These are phyloP conservation scores for Nigrograna mackinnonii DNA, from an alignment of 2,329 filamentous ascomycete genomes.

Conservation along the genomic window DNA sequence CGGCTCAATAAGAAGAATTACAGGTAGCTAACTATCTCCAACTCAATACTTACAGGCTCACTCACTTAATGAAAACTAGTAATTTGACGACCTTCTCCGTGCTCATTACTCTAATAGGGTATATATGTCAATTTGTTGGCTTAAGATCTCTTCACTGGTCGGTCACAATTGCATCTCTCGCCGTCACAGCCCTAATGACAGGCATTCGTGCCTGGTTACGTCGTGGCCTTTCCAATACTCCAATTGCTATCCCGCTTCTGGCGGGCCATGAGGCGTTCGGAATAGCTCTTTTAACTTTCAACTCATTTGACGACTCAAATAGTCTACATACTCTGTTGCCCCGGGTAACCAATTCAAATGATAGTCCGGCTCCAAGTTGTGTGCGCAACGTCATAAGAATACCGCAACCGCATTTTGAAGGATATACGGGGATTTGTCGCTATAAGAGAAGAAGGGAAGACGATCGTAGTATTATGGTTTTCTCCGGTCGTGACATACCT, in stretches of 20 bases:
- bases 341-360: too few species aligned
- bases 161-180: slow-evolving; percentile 8
- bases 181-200: slow-evolving; percentile 6
- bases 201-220: slow-evolving; percentile 3
- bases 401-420: too few species aligned
- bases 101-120: slow-evolving; percentile 1
- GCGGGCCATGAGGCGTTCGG: not conserved
- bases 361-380: too few species aligned
- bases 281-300: too few species aligned
- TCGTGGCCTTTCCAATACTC: slow-evolving; percentile 2
- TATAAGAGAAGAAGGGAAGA: too few species aligned
- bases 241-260: not conserved
- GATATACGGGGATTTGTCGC: too few species aligned
- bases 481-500: too few species aligned
- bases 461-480: too few species aligned
- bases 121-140: slow-evolving; percentile 12
- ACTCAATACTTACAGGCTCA: not conserved
- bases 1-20: not conserved
- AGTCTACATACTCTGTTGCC: too few species aligned
- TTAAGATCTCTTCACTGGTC: slow-evolving; percentile 12
- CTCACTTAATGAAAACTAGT: not conserved
- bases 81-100: not conserved
- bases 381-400: too few species aligned
- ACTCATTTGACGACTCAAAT: too few species aligned
- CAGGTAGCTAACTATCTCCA: not conserved